These are phyloP conservation scores for Aspergillus unguis DNA, from an alignment of 2,329 filamentous ascomycete species.

Conservation along the genomic window DNA sequence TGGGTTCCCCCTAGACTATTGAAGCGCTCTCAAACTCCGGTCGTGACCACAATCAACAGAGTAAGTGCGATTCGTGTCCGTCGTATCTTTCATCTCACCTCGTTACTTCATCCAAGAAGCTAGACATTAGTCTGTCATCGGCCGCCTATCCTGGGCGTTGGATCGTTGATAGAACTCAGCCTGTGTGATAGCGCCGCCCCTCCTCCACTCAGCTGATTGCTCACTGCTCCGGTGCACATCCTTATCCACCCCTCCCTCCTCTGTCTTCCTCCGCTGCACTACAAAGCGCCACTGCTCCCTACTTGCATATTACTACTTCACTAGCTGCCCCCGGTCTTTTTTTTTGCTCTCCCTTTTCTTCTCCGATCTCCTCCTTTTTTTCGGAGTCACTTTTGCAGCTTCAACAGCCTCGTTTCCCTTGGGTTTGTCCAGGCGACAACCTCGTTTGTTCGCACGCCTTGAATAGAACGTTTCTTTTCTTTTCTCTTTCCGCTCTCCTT, in stretches of 20 bases:
- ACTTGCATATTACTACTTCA: slow-evolving; percentile 21
- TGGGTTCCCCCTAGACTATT: not conserved
- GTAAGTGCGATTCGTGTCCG: not conserved
- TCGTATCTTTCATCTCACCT: slow-evolving; percentile 6
- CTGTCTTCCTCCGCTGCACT: slow-evolving; percentile 10
- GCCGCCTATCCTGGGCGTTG: slow-evolving; percentile 14
- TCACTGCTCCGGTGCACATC: slow-evolving; percentile 25
- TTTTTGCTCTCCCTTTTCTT: slow-evolving; percentile 10
- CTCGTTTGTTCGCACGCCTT: slow-evolving; percentile 4
- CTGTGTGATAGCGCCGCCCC: slow-evolving; percentile 11
- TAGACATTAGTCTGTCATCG: slow-evolving; percentile 12
- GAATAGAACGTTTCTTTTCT: slow-evolving; percentile 5
- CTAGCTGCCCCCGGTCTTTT: slow-evolving; percentile 17
- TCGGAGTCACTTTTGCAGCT: slow-evolving; percentile 13
- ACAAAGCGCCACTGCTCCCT: slow-evolving; percentile 18
- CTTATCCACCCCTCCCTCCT: slow-evolving; percentile 16
- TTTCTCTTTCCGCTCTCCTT: slow-evolving; percentile 8
- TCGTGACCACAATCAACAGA: not conserved
- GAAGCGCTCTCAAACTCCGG: too few species aligned
- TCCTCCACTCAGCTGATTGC: slow-evolving; percentile 26
- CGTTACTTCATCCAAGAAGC: not conserved
- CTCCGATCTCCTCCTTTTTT: slow-evolving; percentile 16
- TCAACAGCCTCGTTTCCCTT: slow-evolving; percentile 16
- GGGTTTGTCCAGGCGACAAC: slow-evolving; percentile 25
- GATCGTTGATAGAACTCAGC: slow-evolving; percentile 4